phyloP scores from a whole-genome alignment of 1,139 yeast genomes.

The Suhomyces bribrorum region DNA sequence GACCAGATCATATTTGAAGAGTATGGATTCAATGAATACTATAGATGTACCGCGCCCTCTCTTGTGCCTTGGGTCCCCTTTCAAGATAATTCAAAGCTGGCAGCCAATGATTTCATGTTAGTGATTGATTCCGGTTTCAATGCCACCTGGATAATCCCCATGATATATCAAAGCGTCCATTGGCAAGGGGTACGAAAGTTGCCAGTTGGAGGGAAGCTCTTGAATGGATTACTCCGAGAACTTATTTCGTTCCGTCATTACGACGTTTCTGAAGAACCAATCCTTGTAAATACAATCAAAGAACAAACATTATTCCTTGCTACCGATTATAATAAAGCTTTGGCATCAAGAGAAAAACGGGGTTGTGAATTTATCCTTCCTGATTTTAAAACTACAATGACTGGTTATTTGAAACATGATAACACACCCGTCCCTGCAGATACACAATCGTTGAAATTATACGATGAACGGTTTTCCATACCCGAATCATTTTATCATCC shows the following conservation, averaged over 20 bases:
- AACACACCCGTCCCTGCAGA: constrained; percentile 35
- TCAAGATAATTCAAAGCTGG: constrained; percentile 13
- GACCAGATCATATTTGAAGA: constrained; percentile 96
- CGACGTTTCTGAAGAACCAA: constrained; percentile 89
- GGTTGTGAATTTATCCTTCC: constrained; percentile 77
- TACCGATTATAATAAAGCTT: constrained; percentile 58
- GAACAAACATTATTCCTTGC: constrained; percentile 80
- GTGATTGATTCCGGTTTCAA: constrained; percentile 89
- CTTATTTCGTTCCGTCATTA: constrained; percentile 88
- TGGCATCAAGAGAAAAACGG: constrained; percentile 35
- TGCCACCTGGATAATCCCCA: constrained; percentile 85
- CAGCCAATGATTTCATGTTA: constrained; percentile 61
- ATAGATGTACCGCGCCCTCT: constrained; percentile 62
- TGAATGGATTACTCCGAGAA: constrained; percentile 82
- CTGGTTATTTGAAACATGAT: constrained; percentile 60
- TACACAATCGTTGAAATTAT: constrained; percentile 64
- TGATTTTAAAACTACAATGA: constrained; percentile 75
- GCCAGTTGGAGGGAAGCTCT: constrained; percentile 80
- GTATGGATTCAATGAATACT: constrained; percentile 72
- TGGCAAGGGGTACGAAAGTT: constrained; percentile 77
- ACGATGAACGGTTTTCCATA: constrained; percentile 82
- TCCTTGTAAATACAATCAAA: constrained; percentile 80
- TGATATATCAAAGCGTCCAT: constrained; percentile 74
- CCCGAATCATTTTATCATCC: constrained; percentile 92
- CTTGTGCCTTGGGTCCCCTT: constrained; percentile 67